phyloP scores from a whole-genome alignment of 176 grass and related monocot species.

The Lolium rigidum region DNA sequence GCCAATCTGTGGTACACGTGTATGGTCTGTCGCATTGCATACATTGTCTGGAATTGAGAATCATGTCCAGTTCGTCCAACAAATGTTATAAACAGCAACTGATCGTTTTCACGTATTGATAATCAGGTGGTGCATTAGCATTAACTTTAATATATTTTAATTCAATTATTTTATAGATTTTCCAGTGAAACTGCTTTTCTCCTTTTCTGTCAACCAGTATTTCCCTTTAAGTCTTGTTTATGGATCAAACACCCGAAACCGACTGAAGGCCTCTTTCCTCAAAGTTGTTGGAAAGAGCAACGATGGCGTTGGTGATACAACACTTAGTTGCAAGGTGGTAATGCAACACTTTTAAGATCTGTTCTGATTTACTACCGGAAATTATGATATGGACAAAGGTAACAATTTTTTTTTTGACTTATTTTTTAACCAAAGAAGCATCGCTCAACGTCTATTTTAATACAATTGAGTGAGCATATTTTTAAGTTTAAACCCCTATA shows the following conservation, averaged over 20 bases:
- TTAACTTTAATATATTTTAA: constrained; percentile 24
- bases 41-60: constrained; percentile 47
- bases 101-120: constrained; percentile 45
- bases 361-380: constrained; percentile 42
- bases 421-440: constrained; percentile 22
- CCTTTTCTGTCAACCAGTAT: constrained; percentile 28
- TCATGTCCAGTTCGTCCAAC: constrained; percentile 32
- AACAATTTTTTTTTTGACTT: not conserved
- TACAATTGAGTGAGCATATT: constrained; percentile 1
- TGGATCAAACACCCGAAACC: constrained; percentile 31
- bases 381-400: constrained; percentile 44
- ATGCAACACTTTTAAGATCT: constrained; percentile 41
- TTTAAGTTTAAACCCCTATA: constrained; percentile 34
- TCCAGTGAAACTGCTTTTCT: constrained; percentile 35
- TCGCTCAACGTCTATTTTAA: not conserved
- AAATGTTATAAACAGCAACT: constrained; percentile 37
- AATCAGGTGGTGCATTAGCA: constrained; percentile 11
- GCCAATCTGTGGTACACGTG: constrained; percentile 50
- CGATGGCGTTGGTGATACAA: constrained; percentile 14
- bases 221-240: constrained; percentile 33
- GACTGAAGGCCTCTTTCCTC: constrained; percentile 24
- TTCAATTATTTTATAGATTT: constrained; percentile 30
- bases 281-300: constrained; percentile 32
- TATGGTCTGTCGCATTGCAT: constrained; percentile 48
- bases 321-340: not conserved